Evolutionary conservation across 2,329 filamentous ascomycete genomes (phyloP).

Genomic region (Fusarium succisae): DNA sequence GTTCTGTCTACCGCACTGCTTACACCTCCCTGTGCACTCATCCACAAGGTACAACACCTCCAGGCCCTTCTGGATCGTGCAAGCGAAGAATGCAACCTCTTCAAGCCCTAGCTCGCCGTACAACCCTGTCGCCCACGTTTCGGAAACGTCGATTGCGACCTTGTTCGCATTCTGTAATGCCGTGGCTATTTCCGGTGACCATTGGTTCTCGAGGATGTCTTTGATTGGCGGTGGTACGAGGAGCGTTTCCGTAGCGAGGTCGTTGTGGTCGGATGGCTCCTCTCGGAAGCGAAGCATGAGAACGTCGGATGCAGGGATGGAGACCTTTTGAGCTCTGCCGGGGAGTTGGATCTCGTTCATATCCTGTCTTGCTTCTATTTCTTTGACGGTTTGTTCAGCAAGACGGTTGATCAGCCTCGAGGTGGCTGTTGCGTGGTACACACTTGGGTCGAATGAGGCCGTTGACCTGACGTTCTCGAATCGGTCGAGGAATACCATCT

Average conservation of each 20-base stretch:
- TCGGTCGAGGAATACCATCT: constrained; percentile 34
- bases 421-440: constrained; percentile 18
- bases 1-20: constrained; percentile 24
- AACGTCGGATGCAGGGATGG: constrained; percentile 41
- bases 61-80: constrained; percentile 41
- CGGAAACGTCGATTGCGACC: constrained; percentile 44
- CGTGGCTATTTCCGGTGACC: constrained; percentile 43
- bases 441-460: constrained; percentile 21
- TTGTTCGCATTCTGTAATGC: constrained; percentile 38
- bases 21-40: constrained; percentile 40
- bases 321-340: constrained; percentile 34
- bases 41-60: constrained; percentile 48
- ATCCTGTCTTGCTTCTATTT: background rate
- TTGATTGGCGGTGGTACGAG: constrained; percentile 37
- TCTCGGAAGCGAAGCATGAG: constrained; percentile 44
- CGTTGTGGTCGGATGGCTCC: constrained; percentile 6
- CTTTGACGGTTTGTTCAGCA: constrained; percentile 5
- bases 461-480: background rate
- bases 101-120: constrained; percentile 36
- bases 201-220: constrained; percentile 40
- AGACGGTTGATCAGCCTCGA: constrained; percentile 17
- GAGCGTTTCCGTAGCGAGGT: constrained; percentile 14
- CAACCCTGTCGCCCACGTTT: constrained; percentile 38
- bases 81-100: constrained; percentile 44
- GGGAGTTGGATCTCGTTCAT: constrained; percentile 41